Evolutionary conservation across 2,329 filamentous ascomycete genomes (phyloP).

Genomic region (Pseudocercospora eumusae): DNA sequence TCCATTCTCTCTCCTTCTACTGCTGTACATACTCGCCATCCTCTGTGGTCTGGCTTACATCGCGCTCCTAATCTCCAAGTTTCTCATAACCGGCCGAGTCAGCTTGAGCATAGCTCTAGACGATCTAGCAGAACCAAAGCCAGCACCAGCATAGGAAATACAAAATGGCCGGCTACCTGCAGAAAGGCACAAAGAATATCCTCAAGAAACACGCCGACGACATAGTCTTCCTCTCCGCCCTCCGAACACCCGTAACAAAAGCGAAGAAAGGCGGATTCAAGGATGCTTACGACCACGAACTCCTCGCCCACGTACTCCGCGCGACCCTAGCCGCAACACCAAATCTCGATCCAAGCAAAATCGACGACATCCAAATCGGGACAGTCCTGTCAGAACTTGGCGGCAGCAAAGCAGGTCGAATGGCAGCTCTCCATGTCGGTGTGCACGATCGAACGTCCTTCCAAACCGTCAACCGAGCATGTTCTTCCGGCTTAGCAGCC

Average conservation of each 20-base stretch:
- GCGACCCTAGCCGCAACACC: slow-evolving; percentile 73
- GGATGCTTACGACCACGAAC: slow-evolving; percentile 87
- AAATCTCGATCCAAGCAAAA: slow-evolving; percentile 66
- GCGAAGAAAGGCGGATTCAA: slow-evolving; percentile 81
- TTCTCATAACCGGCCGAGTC: slow-evolving; percentile 8
- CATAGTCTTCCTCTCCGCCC: slow-evolving; percentile 84
- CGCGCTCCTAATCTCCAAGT: slow-evolving; percentile 1
- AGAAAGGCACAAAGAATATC: slow-evolving; percentile 68
- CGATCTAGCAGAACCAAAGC: background rate
- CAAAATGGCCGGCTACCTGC: slow-evolving; percentile 31
- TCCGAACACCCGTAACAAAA: slow-evolving; percentile 83
- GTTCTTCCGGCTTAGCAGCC: slow-evolving; percentile 73
- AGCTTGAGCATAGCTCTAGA: slow-evolving; percentile 13
- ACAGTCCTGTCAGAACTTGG: slow-evolving; percentile 90
- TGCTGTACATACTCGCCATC: slow-evolving; percentile 2
- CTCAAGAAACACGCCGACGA: slow-evolving; percentile 78
- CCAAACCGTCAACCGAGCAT: slow-evolving; percentile 87
- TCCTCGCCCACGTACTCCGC: slow-evolving; percentile 67
- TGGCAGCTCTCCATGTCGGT: slow-evolving; percentile 84
- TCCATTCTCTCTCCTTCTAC: slow-evolving; percentile 7
- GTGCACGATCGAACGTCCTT: slow-evolving; percentile 72
- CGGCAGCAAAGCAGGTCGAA: slow-evolving; percentile 84
- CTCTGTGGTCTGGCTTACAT: background rate
- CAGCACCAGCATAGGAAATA: background rate
- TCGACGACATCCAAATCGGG: slow-evolving; percentile 82